Evolutionary conservation across 768 basidiomycete species (phyloP).

Genomic region (Cystobasidium onofrii): DNA sequence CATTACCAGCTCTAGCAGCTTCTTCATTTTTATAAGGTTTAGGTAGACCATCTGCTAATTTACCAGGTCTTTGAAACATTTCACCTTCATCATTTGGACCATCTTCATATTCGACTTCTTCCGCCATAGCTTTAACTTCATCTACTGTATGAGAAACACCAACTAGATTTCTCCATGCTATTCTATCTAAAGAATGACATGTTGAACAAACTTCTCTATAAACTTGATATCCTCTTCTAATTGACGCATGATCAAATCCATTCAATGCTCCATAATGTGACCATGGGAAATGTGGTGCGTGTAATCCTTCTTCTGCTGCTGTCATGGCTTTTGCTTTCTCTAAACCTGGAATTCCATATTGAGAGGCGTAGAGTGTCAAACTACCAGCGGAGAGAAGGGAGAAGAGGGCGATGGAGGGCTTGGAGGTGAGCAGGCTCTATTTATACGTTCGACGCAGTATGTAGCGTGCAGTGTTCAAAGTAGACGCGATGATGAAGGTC

Average conservation of each 20-base stretch:
- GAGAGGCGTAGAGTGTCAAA: constrained; percentile 91
- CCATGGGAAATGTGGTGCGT: constrained; percentile 80
- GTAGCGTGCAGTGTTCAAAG: background rate
- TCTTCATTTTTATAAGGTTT: constrained; percentile 93
- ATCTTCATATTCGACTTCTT: constrained; percentile 92
- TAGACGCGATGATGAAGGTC: background rate
- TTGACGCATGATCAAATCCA: constrained; percentile 92
- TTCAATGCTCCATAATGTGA: constrained; percentile 78
- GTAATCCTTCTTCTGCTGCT: constrained; percentile 86
- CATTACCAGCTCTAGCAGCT: constrained; percentile 88
- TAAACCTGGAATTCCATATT: constrained; percentile 87
- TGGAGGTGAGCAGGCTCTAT: constrained; percentile 15
- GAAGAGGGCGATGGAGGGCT: constrained; percentile 15
- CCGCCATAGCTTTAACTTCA: constrained; percentile 81
- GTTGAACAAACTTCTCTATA: constrained; percentile 99
- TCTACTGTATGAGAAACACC: constrained; percentile 93
- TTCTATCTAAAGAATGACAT: constrained; percentile 96
- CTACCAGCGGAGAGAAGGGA: constrained; percentile 64
- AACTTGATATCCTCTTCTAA: constrained; percentile 90
- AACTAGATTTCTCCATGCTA: constrained; percentile 98
- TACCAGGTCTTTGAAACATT: constrained; percentile 98
- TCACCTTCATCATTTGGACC: constrained; percentile 90
- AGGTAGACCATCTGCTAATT: constrained; percentile 95
- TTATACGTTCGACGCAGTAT: background rate
- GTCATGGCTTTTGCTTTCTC: constrained; percentile 87